These are phyloP conservation scores for Suillus bovinus DNA, from an alignment of 768 basidiomycete species.

Conservation along the genomic window DNA sequence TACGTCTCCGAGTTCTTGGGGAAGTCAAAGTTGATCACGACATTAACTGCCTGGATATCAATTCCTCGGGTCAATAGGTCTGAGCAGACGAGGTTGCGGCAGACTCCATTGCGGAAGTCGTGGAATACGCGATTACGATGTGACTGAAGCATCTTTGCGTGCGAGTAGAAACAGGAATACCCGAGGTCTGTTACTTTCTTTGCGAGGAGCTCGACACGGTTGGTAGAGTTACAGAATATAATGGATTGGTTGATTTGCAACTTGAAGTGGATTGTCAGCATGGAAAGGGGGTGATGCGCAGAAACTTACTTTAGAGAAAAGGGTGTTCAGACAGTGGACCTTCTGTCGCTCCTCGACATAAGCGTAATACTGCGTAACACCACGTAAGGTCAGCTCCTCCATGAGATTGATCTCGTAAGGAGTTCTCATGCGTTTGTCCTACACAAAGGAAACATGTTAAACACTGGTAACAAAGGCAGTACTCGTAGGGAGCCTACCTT, in stretches of 20 bases:
- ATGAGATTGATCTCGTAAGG: conserved; percentile 99
- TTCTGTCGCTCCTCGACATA: conserved; percentile 99
- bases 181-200: conserved; percentile 99
- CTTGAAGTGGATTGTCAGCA: conserved; percentile 40
- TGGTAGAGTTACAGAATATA: conserved; percentile 99
- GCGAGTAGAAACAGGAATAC: conserved; percentile 99
- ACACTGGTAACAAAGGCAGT: conserved; percentile 11
- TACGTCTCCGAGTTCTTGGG: conserved; percentile 99
- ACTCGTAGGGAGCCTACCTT: conserved; percentile 54
- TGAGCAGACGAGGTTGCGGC: conserved; percentile 97
- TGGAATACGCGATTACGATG: conserved; percentile 99
- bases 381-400: conserved; percentile 98
- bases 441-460: conserved; percentile 17
- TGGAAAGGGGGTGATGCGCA: not conserved
- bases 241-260: conserved; percentile 99
- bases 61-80: conserved; percentile 99
- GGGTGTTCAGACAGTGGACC: conserved; percentile 98
- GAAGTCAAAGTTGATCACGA: conserved; percentile 99
- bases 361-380: conserved; percentile 99
- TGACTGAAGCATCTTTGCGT: conserved; percentile 98
- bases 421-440: conserved; percentile 96
- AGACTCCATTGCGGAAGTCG: conserved; percentile 98
- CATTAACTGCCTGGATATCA: conserved; percentile 99
- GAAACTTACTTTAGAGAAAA: conserved; percentile 86
- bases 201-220: conserved; percentile 97